phyloP scores from a whole-genome alignment of 192 early-diverging fungal genomes.

The Coemansia interrupta region DNA sequence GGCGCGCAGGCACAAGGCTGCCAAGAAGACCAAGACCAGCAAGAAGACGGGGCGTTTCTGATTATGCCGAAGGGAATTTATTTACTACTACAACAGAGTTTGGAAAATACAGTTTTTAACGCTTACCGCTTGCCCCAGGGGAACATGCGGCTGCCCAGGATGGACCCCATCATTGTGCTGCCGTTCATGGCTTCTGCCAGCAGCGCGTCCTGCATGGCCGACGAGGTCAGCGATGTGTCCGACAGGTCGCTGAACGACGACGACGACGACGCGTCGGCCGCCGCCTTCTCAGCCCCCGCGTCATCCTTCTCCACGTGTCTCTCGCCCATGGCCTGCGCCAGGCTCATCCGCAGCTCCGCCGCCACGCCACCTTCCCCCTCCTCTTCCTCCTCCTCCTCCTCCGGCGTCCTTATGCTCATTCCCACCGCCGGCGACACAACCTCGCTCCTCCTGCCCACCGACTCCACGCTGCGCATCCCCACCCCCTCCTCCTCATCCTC shows the following conservation, averaged over 20 bases:
- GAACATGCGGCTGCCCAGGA: constrained; percentile 44
- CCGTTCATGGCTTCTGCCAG: constrained; percentile 44
- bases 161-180: constrained; percentile 41
- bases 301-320: neutral
- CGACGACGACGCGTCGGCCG: constrained; percentile 12
- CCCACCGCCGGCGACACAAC: constrained; percentile 34
- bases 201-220: constrained; percentile 52
- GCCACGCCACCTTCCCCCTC: neutral
- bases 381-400: neutral
- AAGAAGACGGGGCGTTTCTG: constrained; percentile 37
- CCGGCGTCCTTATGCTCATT: constrained; percentile 27
- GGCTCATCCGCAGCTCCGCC: constrained; percentile 25
- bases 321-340: constrained; percentile 44
- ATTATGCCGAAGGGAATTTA: no score
- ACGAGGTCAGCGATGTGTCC: constrained; percentile 40
- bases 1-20: constrained; percentile 16
- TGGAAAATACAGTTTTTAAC: constrained; percentile 1
- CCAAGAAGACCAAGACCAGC: constrained; percentile 47
- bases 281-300: neutral
- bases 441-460: constrained; percentile 15
- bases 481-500: no score
- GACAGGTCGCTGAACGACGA: constrained; percentile 50
- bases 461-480: constrained; percentile 42
- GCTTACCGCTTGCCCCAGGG: constrained; percentile 33
- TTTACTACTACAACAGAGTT: neutral